These are phyloP conservation scores for Vitis hybrid DNA, from an alignment of 177 flowering plant genomes.

Conservation along the genomic window DNA sequence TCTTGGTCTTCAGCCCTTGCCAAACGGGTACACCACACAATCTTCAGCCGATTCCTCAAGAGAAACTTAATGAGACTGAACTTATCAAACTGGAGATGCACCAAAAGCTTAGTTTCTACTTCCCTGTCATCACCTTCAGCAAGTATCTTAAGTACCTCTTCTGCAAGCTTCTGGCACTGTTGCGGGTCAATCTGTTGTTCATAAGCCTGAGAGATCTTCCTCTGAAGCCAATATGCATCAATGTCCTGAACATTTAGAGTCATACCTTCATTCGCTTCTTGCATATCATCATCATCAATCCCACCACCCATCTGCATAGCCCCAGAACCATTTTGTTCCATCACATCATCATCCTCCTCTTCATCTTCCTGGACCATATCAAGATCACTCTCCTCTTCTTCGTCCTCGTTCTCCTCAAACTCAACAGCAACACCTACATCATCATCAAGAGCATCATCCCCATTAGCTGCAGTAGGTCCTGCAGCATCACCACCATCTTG, in stretches of 20 bases:
- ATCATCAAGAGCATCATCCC: conserved; percentile 86
- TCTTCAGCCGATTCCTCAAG: conserved; percentile 68
- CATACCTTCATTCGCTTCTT: conserved; percentile 77
- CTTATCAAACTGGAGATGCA: conserved; percentile 76
- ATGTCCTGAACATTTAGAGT: conserved; percentile 86
- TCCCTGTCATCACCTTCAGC: conserved; percentile 91
- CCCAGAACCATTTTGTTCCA: conserved; percentile 47
- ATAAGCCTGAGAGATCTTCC: conserved; percentile 89
- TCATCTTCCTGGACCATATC: conserved; percentile 85
- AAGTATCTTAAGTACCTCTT: conserved; percentile 84
- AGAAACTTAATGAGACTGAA: conserved; percentile 79
- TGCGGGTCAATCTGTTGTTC: conserved; percentile 86
- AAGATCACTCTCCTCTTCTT: conserved; percentile 82
- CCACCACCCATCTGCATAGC: conserved; percentile 96
- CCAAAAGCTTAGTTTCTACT: conserved; percentile 73
- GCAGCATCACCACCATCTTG: conserved; percentile 71
- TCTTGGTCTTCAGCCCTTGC: conserved; percentile 94
- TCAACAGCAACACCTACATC: conserved; percentile 97
- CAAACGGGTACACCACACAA: conserved; percentile 97
- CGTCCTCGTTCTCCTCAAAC: conserved; percentile 96
- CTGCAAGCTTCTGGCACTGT: conserved; percentile 88
- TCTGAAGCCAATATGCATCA: conserved; percentile 98
- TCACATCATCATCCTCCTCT: conserved; percentile 78
- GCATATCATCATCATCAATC: conserved; percentile 81
- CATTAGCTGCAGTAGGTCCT: conserved; percentile 35